Conservation (phyloP, 257 asterid species). For the Misopates orontium region DNA sequence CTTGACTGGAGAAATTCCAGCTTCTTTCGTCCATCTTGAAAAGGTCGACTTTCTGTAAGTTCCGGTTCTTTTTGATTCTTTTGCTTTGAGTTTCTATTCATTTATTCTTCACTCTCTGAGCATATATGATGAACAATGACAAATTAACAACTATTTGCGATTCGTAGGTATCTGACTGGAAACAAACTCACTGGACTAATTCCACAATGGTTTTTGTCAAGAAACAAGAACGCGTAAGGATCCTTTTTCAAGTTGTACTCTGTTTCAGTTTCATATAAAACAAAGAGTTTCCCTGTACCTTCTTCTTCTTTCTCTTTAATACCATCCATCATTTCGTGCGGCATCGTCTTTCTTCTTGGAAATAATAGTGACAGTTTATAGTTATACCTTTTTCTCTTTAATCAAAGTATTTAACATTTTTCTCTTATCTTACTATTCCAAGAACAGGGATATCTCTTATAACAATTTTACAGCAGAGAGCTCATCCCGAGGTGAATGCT, state of each 20-base stretch:
- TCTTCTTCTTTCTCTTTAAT: too few relatives aligned
- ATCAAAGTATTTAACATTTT: neutral
- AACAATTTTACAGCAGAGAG: conserved; percentile 70
- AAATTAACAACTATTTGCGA: conserved; percentile 10
- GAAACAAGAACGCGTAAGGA: conserved; percentile 76
- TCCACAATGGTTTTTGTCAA: conserved; percentile 60
- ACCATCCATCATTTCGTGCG: too few relatives aligned
- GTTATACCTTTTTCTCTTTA: neutral
- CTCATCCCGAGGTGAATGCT: conserved; percentile 52
- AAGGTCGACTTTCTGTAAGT: conserved; percentile 78
- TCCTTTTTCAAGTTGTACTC: conserved; percentile 13
- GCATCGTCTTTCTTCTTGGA: too few relatives aligned
- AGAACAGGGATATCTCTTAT: conserved; percentile 70
- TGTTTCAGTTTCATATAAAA: neutral
- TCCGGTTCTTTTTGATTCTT: conserved; percentile 25
- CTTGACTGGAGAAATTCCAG: conserved; percentile 71
- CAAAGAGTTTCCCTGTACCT: neutral
- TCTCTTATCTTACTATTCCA: conserved; percentile 25
- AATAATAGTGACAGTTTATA: neutral
- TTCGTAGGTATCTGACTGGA: conserved; percentile 67
- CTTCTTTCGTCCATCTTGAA: conserved; percentile 41
- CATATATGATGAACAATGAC: neutral
- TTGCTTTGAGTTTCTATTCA: neutral
- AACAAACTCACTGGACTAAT: conserved; percentile 69
- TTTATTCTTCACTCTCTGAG: conserved; percentile 15